Evolutionary conservation across 2,329 filamentous ascomycete genomes (phyloP), one percentile per base, ranked within the genome.

Genomic region (Aspergillus neotritici): DNA sequence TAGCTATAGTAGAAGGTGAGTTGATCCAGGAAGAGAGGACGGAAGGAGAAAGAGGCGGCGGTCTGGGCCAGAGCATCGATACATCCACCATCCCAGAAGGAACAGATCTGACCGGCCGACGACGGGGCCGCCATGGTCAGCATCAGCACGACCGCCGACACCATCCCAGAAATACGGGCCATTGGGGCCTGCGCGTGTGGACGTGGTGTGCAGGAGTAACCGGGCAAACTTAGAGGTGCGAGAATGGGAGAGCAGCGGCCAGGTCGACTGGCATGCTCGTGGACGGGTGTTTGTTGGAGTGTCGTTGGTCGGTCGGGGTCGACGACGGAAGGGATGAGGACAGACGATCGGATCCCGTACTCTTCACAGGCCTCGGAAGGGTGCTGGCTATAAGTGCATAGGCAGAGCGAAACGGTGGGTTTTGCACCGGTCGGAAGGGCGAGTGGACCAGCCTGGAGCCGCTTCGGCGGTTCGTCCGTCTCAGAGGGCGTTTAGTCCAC

Each of bases 31-130:
- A 66, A 64, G 9, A 68, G 56, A 34, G 64, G 62, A n/a, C 55
- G 48, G 34, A 67, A 64, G 4, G 50, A 45, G 35, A 68, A 53
- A 14, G 55, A 47, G 12, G 65, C 51, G 15, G 64, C 62, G 4
- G 60, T 62, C 46, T 68, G 65, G 35, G 65, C 65, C 12, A 67
- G 50, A 4, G 64, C 58, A 43, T 68, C 65, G 46, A 68, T 58
- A 45, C 65, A 68, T 14, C 50, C 58, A 10, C 40, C 51, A 40
- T 64, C 58, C 53, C 57, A 60, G 38, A 68, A 68, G 4, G 57
- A 58, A 41, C 65, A 68, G 33, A 64, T 52, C 37, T 65, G 60
- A 33, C 63, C 61, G 5, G 51, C 44, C 32, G 43, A 45, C 16
- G 49, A 41, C 14, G 50, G 57, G 4, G 57, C 37, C 4, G 58